Base-by-base conservation (phyloP, 2,329 filamentous ascomycete genomes). In the Emmonsiellopsis sp. region DNA sequence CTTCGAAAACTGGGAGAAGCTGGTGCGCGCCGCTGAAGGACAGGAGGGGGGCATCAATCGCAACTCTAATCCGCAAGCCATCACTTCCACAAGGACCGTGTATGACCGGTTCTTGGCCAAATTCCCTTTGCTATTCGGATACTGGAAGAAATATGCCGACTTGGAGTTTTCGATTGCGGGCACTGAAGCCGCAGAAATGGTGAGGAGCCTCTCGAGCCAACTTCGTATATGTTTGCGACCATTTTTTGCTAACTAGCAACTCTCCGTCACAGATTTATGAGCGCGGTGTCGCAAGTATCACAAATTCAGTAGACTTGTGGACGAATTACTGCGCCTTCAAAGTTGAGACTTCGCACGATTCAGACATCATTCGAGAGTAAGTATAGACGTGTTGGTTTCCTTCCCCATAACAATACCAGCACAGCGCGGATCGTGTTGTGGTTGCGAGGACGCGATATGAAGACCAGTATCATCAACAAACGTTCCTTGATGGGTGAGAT, bases 121-220 rank as follows among this genome's bases (percentile, higher is more conserved):
- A 67, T 98, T 96, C 60, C 93, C 93, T 2, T 80, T 97, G 9
- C 82, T 97, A 40, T 98, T 97, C 65, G 93, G 92, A 51, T 98
- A 97, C 75, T 98, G 93, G 93, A 97, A 97, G 77, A 97, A 96
- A 70, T 98, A 97, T 78, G 93, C 93, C 65, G 92, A 97, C 65
- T 79, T 95, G 58, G 93, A 98, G 67, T 98, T 98, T 74, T 90
- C 90, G 49, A 95, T 98, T 60, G 90, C 90, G 4, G 93, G 93
- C 14, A 94, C 93, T 5, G 93, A 98, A 75, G 92, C 92, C 43
- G 93, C 93, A 52, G 93, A 97, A 71, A 94, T 96, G 87, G 90
- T 95, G 70, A 65, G 80, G 53, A 51, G 13, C 42, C 21, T 47
- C 44, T 37, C 42, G 42, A 48, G 60, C 55, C 39, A 36, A 49